Evolutionary conservation across 495 filamentous ascomycete species (phyloP).

Genomic region (Hypomontagnella monticulosa): DNA sequence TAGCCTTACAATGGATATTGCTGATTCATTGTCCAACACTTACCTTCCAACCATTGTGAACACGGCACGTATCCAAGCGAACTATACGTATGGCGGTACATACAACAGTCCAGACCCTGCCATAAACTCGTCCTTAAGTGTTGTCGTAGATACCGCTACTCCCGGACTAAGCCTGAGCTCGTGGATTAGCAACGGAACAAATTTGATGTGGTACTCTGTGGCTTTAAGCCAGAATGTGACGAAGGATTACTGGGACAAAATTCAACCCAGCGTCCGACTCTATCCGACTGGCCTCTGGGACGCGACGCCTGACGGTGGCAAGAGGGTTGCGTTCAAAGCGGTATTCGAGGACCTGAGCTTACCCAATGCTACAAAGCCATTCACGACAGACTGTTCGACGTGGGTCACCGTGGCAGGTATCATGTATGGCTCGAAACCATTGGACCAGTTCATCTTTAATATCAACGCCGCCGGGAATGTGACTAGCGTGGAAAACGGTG

Average conservation of each 20-base stretch:
- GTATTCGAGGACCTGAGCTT: slow-evolving; percentile 51
- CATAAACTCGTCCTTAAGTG: slow-evolving; percentile 54
- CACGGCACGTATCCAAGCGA: slow-evolving; percentile 50
- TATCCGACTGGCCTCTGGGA: slow-evolving; percentile 56
- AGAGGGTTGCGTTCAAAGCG: slow-evolving; percentile 52
- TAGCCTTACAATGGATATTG: slow-evolving; percentile 46
- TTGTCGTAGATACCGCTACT: slow-evolving; percentile 46
- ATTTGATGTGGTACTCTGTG: slow-evolving; percentile 49
- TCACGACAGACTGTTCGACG: slow-evolving; percentile 50
- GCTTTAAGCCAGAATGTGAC: slow-evolving; percentile 45
- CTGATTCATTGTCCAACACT: slow-evolving; percentile 48
- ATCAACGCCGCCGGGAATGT: slow-evolving; percentile 49
- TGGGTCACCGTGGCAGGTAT: slow-evolving; percentile 52
- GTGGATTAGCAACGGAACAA: slow-evolving; percentile 63
- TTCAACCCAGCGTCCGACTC: slow-evolving; percentile 46
- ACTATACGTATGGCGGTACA: slow-evolving; percentile 46
- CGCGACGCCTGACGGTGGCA: slow-evolving; percentile 42
- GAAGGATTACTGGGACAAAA: slow-evolving; percentile 32
- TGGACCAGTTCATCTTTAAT: slow-evolving; percentile 58
- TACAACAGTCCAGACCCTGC: slow-evolving; percentile 44
- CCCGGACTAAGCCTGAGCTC: slow-evolving; percentile 56
- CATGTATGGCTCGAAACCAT: slow-evolving; percentile 49
- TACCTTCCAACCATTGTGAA: slow-evolving; percentile 51
- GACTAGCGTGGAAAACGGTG: slow-evolving; percentile 50
- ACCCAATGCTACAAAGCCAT: slow-evolving; percentile 35